These are phyloP conservation scores for Cucumis sativus DNA, from an alignment of 306 rosid genomes.

Conservation along the genomic window Cucumber_9930_V3 NC_026658.2:24845501-24846000, in stretches of 20 bases:
- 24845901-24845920: conserved; percentile 90
- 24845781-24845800: conserved; percentile 85
- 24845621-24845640: conserved; percentile 92
- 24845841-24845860: not conserved
- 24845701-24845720: not conserved
- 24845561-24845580: conserved; percentile 98
- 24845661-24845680: conserved; percentile 70
- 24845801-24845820: conserved; percentile 68
- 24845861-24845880: not conserved
- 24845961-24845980: conserved; percentile 94
- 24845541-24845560: not conserved
- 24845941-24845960: conserved; percentile 87
- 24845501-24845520: not conserved
- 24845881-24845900: not conserved
- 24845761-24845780: conserved; percentile 60
- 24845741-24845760: conserved; percentile 5
- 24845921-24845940: conserved; percentile 91
- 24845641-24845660: conserved; percentile 78
- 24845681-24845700: conserved; percentile 16
- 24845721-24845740: conserved; percentile 1
- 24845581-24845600: conserved; percentile 91
- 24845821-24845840: conserved; percentile 2
- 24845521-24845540: not conserved
- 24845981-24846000: conserved; percentile 96
- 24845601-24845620: conserved; percentile 74